These are phyloP conservation scores for Cryptococcus amylolentus DNA, from an alignment of 1,284 basidiomycete genomes.

Conservation along the genomic window DNA sequence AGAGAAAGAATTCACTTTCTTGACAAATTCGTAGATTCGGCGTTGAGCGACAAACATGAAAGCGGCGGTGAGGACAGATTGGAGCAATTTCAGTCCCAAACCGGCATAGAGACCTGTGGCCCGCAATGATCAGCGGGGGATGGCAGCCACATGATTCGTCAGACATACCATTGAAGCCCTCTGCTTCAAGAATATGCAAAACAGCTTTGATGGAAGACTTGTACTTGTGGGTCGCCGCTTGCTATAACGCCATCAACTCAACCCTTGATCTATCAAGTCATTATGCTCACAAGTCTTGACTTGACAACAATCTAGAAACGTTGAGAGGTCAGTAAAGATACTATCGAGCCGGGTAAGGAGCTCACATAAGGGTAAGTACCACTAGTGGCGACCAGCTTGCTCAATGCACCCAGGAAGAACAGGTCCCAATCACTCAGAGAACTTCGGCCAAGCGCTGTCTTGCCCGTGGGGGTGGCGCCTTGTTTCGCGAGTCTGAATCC, in stretches of 20 bases:
- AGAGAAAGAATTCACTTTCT: conserved; percentile 24
- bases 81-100: conserved; percentile 75
- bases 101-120: conserved; percentile 73
- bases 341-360: not conserved
- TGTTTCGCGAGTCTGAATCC: conserved; percentile 21
- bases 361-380: conserved; percentile 50
- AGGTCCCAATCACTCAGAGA: conserved; percentile 77
- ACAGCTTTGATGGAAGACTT: conserved; percentile 45
- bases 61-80: conserved; percentile 85
- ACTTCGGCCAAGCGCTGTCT: conserved; percentile 51
- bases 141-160: not conserved
- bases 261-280: not conserved
- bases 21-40: conserved; percentile 54
- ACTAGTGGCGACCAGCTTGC: conserved; percentile 62
- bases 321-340: not conserved
- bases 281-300: conserved; percentile 41
- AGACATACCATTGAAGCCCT: conserved; percentile 59
- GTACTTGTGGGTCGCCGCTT: conserved; percentile 52
- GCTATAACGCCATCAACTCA: conserved; percentile 17
- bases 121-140: not conserved
- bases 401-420: conserved; percentile 83
- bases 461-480: conserved; percentile 24
- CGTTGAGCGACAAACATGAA: conserved; percentile 82
- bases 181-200: conserved; percentile 62
- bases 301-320: conserved; percentile 48